Conservation (phyloP, 2,329 filamentous ascomycete genomes). For the Cladobotryum protrusum region DNA sequence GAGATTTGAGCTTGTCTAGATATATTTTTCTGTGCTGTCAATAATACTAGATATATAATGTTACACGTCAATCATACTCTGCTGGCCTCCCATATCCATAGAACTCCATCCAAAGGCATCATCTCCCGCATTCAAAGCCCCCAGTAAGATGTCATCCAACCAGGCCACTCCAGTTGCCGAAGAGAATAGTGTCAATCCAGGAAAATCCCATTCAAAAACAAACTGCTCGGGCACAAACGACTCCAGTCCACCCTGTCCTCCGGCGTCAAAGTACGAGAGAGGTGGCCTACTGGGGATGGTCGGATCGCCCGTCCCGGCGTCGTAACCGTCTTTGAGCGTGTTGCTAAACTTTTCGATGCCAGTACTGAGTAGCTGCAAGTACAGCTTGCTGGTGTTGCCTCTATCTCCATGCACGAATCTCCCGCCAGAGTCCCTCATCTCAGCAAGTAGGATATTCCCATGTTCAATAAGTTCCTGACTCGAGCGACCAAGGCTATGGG, state of each 20-base stretch:
- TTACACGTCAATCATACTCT: neutral
- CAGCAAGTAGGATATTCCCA: constrained; percentile 17
- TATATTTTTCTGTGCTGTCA: neutral
- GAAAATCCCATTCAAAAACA: constrained; percentile 53
- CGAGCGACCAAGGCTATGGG: constrained; percentile 24
- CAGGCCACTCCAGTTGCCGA: constrained; percentile 20
- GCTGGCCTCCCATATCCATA: neutral
- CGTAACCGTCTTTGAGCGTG: constrained; percentile 3
- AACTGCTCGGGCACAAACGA: constrained; percentile 50
- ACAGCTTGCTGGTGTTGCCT: constrained; percentile 29
- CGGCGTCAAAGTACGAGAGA: constrained; percentile 1
- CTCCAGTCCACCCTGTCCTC: constrained; percentile 39
- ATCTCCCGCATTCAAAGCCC: constrained; percentile 17
- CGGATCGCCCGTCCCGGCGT: neutral
- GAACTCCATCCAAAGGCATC: constrained; percentile 14
- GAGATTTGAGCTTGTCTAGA: constrained; percentile 14
- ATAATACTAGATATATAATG: no score
- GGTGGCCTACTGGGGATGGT: neutral
- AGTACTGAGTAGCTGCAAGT: constrained; percentile 19
- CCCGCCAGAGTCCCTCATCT: constrained; percentile 20
- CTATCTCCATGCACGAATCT: constrained; percentile 15
- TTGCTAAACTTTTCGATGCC: constrained; percentile 20
- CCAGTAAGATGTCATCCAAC: constrained; percentile 21
- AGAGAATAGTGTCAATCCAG: constrained; percentile 40
- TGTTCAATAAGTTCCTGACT: constrained; percentile 14